Evolutionary conservation across 805 yeast species (phyloP).

Genomic region (Ogataea pini): DNA sequence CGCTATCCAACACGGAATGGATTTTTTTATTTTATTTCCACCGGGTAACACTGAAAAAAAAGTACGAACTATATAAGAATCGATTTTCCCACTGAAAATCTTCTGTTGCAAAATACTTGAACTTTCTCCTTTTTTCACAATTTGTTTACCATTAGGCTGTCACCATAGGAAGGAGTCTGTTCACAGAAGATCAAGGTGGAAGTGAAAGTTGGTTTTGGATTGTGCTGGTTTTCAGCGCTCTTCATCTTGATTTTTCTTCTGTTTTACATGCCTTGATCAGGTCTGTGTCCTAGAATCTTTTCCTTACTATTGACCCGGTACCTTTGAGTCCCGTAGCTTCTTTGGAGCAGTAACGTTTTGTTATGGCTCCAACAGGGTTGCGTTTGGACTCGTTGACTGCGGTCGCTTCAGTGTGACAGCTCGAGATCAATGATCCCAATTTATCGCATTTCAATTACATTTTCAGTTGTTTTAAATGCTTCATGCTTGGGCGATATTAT

Average conservation of each 20-base stretch:
- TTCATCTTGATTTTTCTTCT: not conserved
- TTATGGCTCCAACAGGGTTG: not conserved
- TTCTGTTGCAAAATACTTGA: not conserved
- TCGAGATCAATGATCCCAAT: conserved; percentile 28
- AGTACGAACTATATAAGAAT: not conserved
- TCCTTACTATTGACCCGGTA: not conserved
- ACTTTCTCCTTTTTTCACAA: conserved; percentile 10
- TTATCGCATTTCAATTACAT: conserved; percentile 29
- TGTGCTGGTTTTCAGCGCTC: conserved; percentile 1
- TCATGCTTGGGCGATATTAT: conserved; percentile 34
- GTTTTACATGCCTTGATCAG: conserved; percentile 7
- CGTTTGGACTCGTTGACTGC: conserved; percentile 1
- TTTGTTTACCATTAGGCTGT: conserved; percentile 11
- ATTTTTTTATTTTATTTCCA: not conserved
- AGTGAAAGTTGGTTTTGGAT: not conserved
- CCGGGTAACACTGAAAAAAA: conserved; percentile 8
- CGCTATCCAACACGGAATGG: conserved; percentile 9
- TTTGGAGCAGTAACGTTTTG: conserved; percentile 2
- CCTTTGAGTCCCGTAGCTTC: conserved; percentile 2
- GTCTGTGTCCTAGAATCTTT: not conserved
- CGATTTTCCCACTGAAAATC: not conserved
- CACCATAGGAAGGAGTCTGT: not conserved
- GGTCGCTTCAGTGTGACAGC: conserved; percentile 7
- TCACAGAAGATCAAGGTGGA: not conserved
- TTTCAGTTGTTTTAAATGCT: conserved; percentile 24